These are phyloP conservation scores for Cavenderia fasciculata DNA, from an alignment of 78 protist genomes.

Conservation along the genomic window DNA sequence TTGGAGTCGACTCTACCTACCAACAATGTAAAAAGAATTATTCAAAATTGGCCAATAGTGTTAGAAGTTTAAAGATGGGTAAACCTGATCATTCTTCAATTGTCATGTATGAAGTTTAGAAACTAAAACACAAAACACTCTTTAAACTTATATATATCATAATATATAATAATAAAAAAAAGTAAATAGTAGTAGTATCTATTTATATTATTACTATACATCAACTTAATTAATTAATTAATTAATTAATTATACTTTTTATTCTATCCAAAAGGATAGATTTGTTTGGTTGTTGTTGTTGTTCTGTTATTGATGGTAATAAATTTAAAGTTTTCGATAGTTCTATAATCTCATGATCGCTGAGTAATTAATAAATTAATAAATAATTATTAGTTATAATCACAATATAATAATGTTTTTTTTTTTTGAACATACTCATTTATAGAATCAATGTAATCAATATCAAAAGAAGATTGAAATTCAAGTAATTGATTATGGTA, in stretches of 20 bases:
- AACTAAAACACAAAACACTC: background rate
- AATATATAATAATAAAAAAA: too few relatives aligned
- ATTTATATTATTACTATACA: too few relatives aligned
- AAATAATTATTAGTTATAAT: background rate
- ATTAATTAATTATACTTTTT: too few relatives aligned
- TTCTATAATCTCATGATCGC: background rate
- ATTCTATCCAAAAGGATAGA: too few relatives aligned
- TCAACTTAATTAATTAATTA: too few relatives aligned
- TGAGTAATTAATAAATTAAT: background rate
- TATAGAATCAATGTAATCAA: background rate
- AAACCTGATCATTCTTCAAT: slow-evolving; percentile 75
- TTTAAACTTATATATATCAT: too few relatives aligned
- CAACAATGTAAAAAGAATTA: slow-evolving; percentile 27
- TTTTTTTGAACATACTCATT: background rate
- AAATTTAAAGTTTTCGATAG: background rate
- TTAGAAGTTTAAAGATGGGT: slow-evolving; percentile 45
- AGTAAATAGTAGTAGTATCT: too few relatives aligned
- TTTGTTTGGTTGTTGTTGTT: too few relatives aligned
- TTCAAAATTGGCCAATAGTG: slow-evolving; percentile 10
- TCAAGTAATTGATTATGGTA: background rate
- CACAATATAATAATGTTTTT: background rate
- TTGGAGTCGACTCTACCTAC: slow-evolving; percentile 20
- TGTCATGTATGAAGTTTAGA: slow-evolving; percentile 50
- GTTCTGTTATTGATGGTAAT: too few relatives aligned
- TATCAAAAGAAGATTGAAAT: slow-evolving; percentile 21